Evolutionary conservation across 345 rosid species (phyloP), one percentile per base, ranked within the genome.

Genomic region (Citrus australasica): DNA sequence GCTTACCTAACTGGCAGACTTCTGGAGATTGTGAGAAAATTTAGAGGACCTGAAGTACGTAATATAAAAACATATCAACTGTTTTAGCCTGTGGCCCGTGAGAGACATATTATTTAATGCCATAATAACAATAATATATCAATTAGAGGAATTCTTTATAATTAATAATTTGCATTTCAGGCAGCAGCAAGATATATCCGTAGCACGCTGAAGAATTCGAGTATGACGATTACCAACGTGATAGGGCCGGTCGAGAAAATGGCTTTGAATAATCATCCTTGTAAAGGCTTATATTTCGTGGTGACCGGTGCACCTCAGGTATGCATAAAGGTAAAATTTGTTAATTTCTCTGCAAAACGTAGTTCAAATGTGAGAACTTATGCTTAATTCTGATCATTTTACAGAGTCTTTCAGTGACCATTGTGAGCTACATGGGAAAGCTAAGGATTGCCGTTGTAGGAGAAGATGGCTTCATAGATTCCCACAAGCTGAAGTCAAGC

Each of bases 171-270:
- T 13, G 42, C 19, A 19, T 66, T 14, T 10, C 69, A 65, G 69
- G 69, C 69, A 66, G 69, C 46, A 28, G 67, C 67, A 25, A 81
- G 10, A 53, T 71, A 79, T 37, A 67, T 87, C 24, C 63, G 42
- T n/a, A 30, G 63, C 67, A 77, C 84, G 21, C 9, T 81, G 16
- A 76, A 38, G 72, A 84, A 83, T 27, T 51, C 83, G 11, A 87
- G 89, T 84, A 79, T 84, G 80, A 46, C 67, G 30, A 65, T 87
- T n/a, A 56, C 89, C 62, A 87, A 87, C 56, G 25, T 87, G 3
- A 77, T 83, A 4, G 89, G 89, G 13, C 88, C 89, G 2, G 33
- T 72, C 9, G 87, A 85, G 22, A 32, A 71, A 17, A 76, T 83
- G 84, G 78, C 86, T n/a, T 78, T 85, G 58, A 81, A 74, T 73